Base-by-base conservation (phyloP, 179 eudicot species). In the Spinacia oleracea region DNA sequence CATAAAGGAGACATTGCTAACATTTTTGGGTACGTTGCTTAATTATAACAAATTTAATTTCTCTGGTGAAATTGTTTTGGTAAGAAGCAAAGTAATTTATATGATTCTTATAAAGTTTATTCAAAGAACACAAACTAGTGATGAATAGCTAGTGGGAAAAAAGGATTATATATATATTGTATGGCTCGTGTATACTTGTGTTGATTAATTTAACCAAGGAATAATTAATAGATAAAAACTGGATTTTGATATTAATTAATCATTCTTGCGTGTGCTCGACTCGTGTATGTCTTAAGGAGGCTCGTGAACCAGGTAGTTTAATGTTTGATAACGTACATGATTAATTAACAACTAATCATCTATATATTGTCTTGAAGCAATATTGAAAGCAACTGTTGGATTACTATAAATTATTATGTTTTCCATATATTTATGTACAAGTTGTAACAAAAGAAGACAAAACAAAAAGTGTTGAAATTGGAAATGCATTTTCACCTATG, bases 1-100 rank as follows among this genome's bases (percentile, higher is more conserved):
- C 66, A 81, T 1, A 71, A 15, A 34, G 77, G 77, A 70, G 80
- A 71, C 65, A 76, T 62, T 48, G 80, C 80, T 74, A 81, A 76
- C 83, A 81, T 81, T 70, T 70, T 79, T 35, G n/a, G n/a, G n/a
- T n/a, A n/a, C n/a, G n/a, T n/a, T n/a, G n/a, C n/a, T n/a, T n/a
- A n/a, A n/a, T n/a, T n/a, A n/a, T n/a, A n/a, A n/a, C n/a, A n/a
- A n/a, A n/a, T n/a, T n/a, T n/a, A n/a, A 11, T 45, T 45, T 0
- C 50, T 6, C 10, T 1, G 14, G 50, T 62, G 29, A 3, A 10
- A 31, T 31, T 6, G 3, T 7, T 59, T n/a, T 59, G 31, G 31
- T 58, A 58, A 9, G 11, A 60, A 25, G 34, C 34, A 4, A 60
- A 25, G 35, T 60, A 29, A 53, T 25, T 60, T 60, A 32, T 66